A percentile compares a stretch with the other conserved stretches of the same genome.
Evolutionary conservation across 441 rosid species (phyloP).

Genomic region (Gossypium davidsonii): DNA sequence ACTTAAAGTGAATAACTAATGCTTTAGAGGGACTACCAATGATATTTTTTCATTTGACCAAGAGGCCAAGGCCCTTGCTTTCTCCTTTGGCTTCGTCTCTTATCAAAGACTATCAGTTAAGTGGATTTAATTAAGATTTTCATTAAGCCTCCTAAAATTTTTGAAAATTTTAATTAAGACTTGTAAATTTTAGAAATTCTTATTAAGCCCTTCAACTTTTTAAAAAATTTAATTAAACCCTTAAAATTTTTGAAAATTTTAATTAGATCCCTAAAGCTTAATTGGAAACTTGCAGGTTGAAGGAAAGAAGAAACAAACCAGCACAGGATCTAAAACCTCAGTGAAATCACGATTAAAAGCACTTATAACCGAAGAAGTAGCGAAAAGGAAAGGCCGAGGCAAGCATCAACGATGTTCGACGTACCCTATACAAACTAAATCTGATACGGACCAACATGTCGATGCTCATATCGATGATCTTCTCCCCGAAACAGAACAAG

Average conservation of each 20-base stretch:
- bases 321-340: constrained; percentile 35
- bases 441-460: constrained; percentile 20
- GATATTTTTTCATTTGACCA: no score
- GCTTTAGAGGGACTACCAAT: no score
- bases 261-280: no score
- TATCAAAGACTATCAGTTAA: no score
- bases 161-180: no score
- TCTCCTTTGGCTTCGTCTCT: no score
- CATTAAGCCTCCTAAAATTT: no score
- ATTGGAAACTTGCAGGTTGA: constrained; percentile 29
- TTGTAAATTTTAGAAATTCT: no score
- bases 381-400: constrained; percentile 41
- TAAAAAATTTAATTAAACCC: background rate
- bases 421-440: constrained; percentile 30
- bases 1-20: no score
- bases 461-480: constrained; percentile 24
- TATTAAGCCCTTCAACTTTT: background rate
- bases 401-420: constrained; percentile 43
- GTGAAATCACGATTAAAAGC: constrained; percentile 52
- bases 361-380: constrained; percentile 45
- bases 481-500: constrained; percentile 12
- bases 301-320: constrained; percentile 26
- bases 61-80: no score
- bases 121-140: no score
- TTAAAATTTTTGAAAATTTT: no score